Evolutionary conservation across 2,329 filamentous ascomycete genomes (phyloP).

Genomic region (Neodidymelliopsis sp.): DNA sequence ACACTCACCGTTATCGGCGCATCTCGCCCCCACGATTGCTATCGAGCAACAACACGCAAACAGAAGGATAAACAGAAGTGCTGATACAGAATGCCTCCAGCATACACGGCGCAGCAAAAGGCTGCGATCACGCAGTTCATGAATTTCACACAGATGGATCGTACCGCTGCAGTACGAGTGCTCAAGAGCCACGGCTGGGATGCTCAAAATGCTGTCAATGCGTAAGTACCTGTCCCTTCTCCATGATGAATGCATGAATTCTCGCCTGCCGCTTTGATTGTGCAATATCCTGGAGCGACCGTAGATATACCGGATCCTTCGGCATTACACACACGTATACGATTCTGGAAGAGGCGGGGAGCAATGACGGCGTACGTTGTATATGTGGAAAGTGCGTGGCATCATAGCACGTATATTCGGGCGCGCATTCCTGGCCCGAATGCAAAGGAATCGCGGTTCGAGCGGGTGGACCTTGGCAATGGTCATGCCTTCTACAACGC

Average conservation of each 20-base stretch:
- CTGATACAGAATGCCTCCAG: slow-evolving; percentile 55
- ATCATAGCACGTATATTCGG: slow-evolving; percentile 1
- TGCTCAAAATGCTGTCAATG: slow-evolving; percentile 53
- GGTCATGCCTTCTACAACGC: slow-evolving; percentile 7
- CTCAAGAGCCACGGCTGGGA: slow-evolving; percentile 58
- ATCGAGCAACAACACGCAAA: slow-evolving; percentile 2
- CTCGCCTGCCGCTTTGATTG: not conserved
- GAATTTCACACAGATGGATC: slow-evolving; percentile 55
- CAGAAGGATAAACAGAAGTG: slow-evolving; percentile 1
- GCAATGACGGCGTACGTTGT: slow-evolving; percentile 2
- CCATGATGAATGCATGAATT: too few species aligned
- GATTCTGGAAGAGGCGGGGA: not conserved
- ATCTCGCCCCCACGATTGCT: slow-evolving; percentile 10
- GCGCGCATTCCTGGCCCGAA: slow-evolving; percentile 11
- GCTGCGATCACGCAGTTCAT: slow-evolving; percentile 54
- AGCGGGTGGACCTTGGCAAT: not conserved
- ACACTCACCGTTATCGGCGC: not conserved
- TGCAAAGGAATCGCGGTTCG: not conserved
- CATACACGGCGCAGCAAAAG: slow-evolving; percentile 57
- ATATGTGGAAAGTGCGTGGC: slow-evolving; percentile 7
- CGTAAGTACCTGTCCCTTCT: slow-evolving; percentile 54
- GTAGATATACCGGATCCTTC: not conserved
- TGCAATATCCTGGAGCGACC: not conserved
- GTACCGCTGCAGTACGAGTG: slow-evolving; percentile 53
- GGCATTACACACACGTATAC: not conserved